phyloP scores from a whole-genome alignment of 345 rosid species.

The Eutrema yunnanense region DNA sequence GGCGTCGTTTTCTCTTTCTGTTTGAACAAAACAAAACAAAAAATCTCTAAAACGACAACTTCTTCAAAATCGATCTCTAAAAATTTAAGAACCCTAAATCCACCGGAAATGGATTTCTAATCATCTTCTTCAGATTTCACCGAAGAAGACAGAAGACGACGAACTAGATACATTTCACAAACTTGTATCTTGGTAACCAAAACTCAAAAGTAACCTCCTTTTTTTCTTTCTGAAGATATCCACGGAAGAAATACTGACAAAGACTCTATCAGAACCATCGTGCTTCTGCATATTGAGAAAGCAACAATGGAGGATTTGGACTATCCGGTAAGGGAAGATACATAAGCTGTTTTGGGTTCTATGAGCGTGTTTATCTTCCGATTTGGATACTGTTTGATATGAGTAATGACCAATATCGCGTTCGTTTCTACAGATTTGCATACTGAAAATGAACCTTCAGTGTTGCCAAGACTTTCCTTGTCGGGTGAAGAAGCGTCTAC shows the following conservation, averaged over 20 bases:
- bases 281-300: neutral
- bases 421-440: slow-evolving; percentile 5
- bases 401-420: neutral
- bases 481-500: slow-evolving; percentile 6
- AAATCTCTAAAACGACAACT: too few relatives aligned
- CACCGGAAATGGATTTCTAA: too few relatives aligned
- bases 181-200: neutral
- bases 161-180: neutral
- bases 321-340: neutral
- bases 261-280: neutral
- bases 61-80: too few relatives aligned
- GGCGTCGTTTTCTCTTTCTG: too few relatives aligned
- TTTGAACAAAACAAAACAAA: too few relatives aligned
- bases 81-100: too few relatives aligned
- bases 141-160: too few relatives aligned
- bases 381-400: neutral
- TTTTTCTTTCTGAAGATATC: neutral
- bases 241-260: neutral
- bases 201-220: neutral
- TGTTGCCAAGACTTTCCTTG: neutral
- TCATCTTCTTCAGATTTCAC: too few relatives aligned
- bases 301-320: slow-evolving; percentile 10
- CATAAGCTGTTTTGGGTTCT: neutral
- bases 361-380: neutral
- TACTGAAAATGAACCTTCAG: neutral